Base-by-base conservation (phyloP, 2,329 filamentous ascomycete genomes). In the Talaromyces sp. region DNA sequence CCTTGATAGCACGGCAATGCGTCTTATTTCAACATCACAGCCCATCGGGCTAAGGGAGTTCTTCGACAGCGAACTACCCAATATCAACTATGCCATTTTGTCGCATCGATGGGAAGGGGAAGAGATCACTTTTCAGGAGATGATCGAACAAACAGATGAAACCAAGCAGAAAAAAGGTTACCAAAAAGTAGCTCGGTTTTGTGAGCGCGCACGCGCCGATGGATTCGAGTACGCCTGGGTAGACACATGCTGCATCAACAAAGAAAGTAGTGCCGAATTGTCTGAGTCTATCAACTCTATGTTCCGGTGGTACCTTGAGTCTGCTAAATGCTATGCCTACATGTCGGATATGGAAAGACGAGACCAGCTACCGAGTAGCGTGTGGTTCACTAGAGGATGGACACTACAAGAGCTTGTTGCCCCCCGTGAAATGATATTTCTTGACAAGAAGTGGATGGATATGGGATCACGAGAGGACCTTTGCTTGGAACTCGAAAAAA, bases 241-340 rank as follows among this genome's bases (percentile, higher is more conserved):
- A 3, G 63, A 65, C 35, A 65, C 60, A 14, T 65, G 62, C 33
- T 64, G 63, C 51, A 65, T 65, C 35, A 47, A 65, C 47, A 64
- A 64, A 47, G 27, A 35, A n/a, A 64, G 52, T 46, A 64, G 60
- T 19, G 54, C 56, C 9, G 61, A 64, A 47, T 52, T 66, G 13
- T 51, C 47, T n/a, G 60, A 64, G 44, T 30, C 54, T 14, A 49
- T 56, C n/a, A 56, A 56, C 33, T 56, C 54, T 2, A 54, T 56
- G 51, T 63, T 52, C 44, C 44, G 48, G 6, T 67, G 63, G 65
- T 67, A 67, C 30, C 39, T 54, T 11, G 43, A 50, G 3, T 51
- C 64, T 1, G 40, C 20, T 5, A 41, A 19, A 41, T 49, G 32
- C 11, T 35, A 35, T 35, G 32, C 32, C 32, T 35, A 35, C 32